Percentiles rank a stretch among this genome's conserved stretches.
phyloP scores from a whole-genome alignment of 768 basidiomycete genomes.

The Trametes cingulata region DNA sequence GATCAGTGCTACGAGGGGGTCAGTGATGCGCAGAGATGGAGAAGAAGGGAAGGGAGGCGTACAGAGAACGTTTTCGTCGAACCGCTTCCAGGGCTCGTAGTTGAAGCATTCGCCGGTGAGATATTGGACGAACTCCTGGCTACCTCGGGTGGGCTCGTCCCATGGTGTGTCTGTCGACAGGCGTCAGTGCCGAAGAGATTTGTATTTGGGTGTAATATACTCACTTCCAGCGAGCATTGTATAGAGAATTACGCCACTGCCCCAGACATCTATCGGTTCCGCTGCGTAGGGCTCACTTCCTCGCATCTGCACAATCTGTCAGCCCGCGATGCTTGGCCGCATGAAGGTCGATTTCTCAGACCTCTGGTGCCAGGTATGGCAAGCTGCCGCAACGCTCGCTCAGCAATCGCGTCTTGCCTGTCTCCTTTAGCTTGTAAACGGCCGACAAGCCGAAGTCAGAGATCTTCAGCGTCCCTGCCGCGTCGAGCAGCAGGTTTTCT shows the following conservation, averaged over 20 bases:
- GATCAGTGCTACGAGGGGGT: conserved; percentile 59
- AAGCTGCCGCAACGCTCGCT: conserved; percentile 88
- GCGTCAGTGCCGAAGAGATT: background rate
- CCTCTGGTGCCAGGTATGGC: conserved; percentile 95
- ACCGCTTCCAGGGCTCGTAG: conserved; percentile 77
- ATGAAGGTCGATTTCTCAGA: conserved; percentile 33
- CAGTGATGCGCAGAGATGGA: background rate
- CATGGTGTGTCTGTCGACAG: conserved; percentile 82
- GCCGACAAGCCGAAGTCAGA: conserved; percentile 94
- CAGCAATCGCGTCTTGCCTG: conserved; percentile 72
- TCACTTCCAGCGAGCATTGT: conserved; percentile 88
- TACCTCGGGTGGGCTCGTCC: conserved; percentile 86
- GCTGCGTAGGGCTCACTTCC: conserved; percentile 72
- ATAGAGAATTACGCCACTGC: conserved; percentile 91
- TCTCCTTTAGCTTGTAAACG: conserved; percentile 83
- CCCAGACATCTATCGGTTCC: conserved; percentile 96
- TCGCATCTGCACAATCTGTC: conserved; percentile 52
- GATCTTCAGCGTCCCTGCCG: conserved; percentile 84
- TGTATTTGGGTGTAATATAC: conserved; percentile 30
- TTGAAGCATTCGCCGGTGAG: conserved; percentile 70
- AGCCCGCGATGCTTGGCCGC: background rate
- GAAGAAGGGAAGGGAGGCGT: conserved; percentile 28
- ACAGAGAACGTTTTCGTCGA: conserved; percentile 64
- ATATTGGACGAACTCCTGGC: conserved; percentile 80
- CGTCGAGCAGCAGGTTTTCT: conserved; percentile 89